phyloP scores from a whole-genome alignment of 176 grass and related monocot genomes.

The Phoenix roebelenii region DNA sequence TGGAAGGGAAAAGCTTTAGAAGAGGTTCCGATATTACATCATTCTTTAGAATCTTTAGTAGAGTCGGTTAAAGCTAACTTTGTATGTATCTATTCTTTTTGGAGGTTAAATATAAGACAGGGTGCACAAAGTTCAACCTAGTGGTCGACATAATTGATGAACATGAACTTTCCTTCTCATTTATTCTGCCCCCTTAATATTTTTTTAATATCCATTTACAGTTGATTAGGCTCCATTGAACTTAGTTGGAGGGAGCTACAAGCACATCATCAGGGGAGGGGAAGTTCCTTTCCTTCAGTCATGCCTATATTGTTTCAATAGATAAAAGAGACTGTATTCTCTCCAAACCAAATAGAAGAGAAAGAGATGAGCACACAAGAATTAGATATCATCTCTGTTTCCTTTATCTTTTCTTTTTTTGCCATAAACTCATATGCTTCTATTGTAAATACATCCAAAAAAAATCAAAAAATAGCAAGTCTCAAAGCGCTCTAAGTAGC shows the following conservation, averaged over 20 bases:
- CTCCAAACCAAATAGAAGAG: too few relatives aligned
- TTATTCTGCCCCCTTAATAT: too few relatives aligned
- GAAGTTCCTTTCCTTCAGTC: background rate
- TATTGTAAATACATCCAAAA: too few relatives aligned
- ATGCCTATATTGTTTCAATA: background rate
- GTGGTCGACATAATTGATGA: conserved; percentile 27
- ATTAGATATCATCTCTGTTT: too few relatives aligned
- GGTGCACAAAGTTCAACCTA: conserved; percentile 11
- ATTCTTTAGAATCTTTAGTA: background rate
- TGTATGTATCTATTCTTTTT: background rate
- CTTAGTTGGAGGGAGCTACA: background rate
- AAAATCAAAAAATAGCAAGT: too few relatives aligned
- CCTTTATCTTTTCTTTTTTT: too few relatives aligned
- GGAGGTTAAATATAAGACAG: conserved; percentile 1
- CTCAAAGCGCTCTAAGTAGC: too few relatives aligned
- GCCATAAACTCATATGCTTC: too few relatives aligned
- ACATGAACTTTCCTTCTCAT: conserved; percentile 5
- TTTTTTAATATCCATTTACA: too few relatives aligned
- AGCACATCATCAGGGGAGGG: background rate
- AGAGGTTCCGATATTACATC: background rate
- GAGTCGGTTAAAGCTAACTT: background rate
- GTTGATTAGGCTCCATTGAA: background rate
- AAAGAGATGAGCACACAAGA: too few relatives aligned
- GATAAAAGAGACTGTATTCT: too few relatives aligned
- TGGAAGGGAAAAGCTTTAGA: background rate